Base-by-base conservation (phyloP, 2,329 filamentous ascomycete genomes). In the Nannizziopsis barbatae region DNA sequence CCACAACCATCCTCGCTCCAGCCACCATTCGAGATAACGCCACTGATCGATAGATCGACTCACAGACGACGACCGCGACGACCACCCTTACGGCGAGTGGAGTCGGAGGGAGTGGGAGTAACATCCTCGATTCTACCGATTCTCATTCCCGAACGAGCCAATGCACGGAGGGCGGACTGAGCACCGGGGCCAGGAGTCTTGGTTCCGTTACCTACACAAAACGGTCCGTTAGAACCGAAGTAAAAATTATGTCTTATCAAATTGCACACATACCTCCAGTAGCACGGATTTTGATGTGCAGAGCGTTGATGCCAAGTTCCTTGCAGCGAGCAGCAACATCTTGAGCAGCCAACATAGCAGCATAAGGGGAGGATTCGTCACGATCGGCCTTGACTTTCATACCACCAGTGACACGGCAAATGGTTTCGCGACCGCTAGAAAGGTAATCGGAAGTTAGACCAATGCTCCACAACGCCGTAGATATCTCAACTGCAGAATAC, bases 371-470 rank as follows among this genome's bases (percentile, higher is more conserved):
- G 67, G 90, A 96, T 80, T 98, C 92, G 77, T 98, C 92, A 81
- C 92, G 90, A 71, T 98, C 89, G 74, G 89, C 89, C 85, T 98
- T 98, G 82, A 98, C 92, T 82, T 98, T 98, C 92, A 98, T 98
- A 71, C 93, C 93, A 78, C 93, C 92, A 66, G 93, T 98, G 63
- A 98, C 90, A 86, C 92, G 89, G 82, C 82, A 86, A 79, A 98
- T 95, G 76, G 93, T 98, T 85, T 98, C 92, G 76, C 92, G 92
- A 77, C 92, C 92, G 76, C 86, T 93, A 77, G 14, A 79, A 71
- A n/a, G 20, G 38, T n/a, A 67, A 42, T 15, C 11, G 30, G 18
- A 42, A 31, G 37, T 45, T 27, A 27, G 22, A 27, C 22, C 7
- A 7, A 27, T 27, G 22, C 22, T 27, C 7, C 22, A 7, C 75